Evolutionary conservation across 805 yeast species (phyloP).

Genomic region (Candida sanyiensis): DNA sequence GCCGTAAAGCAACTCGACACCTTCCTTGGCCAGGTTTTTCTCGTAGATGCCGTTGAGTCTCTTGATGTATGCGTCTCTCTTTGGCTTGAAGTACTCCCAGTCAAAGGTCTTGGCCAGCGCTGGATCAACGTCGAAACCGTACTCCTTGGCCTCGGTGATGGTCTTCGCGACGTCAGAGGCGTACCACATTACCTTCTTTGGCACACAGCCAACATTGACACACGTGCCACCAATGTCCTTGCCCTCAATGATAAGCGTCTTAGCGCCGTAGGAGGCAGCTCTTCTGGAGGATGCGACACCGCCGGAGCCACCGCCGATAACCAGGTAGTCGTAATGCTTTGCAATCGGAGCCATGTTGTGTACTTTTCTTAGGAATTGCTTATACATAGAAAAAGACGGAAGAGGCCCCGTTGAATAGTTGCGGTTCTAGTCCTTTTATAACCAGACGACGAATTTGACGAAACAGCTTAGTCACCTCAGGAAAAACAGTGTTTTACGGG

Average conservation of each 20-base stretch:
- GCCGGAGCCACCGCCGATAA: constrained; percentile 98
- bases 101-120: constrained; percentile 57
- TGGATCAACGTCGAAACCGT: constrained; percentile 66
- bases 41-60: constrained; percentile 92
- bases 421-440: background rate
- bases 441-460: background rate
- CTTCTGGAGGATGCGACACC: constrained; percentile 98
- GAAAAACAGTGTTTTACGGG: no score
- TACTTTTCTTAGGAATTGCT: constrained; percentile 15
- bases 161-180: constrained; percentile 85
- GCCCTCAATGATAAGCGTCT: constrained; percentile 76
- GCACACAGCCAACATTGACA: constrained; percentile 99
- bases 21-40: constrained; percentile 79
- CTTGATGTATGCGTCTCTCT: constrained; percentile 86
- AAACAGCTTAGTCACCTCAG: no score
- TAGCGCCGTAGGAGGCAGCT: constrained; percentile 91
- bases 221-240: constrained; percentile 93
- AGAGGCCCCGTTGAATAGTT: background rate
- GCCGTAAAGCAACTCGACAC: constrained; percentile 82
- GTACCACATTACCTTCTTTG: constrained; percentile 98
- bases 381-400: constrained; percentile 5
- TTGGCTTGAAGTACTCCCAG: constrained; percentile 76
- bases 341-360: constrained; percentile 49
- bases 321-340: constrained; percentile 79
- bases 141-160: constrained; percentile 68